phyloP scores from a whole-genome alignment of 805 yeast species.

The Pichia nanzhaoensis region DNA sequence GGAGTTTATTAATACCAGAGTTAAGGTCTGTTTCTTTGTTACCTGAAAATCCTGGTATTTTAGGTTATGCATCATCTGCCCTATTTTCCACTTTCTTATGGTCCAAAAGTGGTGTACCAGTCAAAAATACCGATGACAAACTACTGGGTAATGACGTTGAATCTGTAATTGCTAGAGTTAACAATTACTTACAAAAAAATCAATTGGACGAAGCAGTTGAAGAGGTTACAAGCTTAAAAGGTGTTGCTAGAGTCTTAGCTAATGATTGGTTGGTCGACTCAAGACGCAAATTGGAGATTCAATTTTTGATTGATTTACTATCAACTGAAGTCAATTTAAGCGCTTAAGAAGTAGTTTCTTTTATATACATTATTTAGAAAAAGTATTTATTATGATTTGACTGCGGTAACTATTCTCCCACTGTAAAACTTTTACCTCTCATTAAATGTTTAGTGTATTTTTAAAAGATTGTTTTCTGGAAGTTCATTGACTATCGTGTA shows the following conservation, averaged over 20 bases:
- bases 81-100: conserved; percentile 70
- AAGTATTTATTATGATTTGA: no score
- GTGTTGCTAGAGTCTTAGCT: conserved; percentile 88
- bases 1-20: conserved; percentile 77
- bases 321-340: conserved; percentile 55
- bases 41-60: conserved; percentile 93
- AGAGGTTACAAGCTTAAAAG: conserved; percentile 82
- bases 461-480: no score
- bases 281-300: conserved; percentile 82
- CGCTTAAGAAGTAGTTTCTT: conserved; percentile 2
- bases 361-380: neutral
- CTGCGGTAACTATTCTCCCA: no score
- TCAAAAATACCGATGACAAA: conserved; percentile 25
- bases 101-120: conserved; percentile 70
- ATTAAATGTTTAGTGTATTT: no score
- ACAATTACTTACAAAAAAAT: conserved; percentile 64
- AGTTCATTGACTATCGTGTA: no score
- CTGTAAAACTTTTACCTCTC: no score
- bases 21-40: conserved; percentile 81
- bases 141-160: conserved; percentile 72
- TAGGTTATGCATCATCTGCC: conserved; percentile 82
- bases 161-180: conserved; percentile 80
- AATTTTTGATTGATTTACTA: conserved; percentile 64
- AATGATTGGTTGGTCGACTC: conserved; percentile 89
- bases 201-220: conserved; percentile 85